Evolutionary conservation across 2,329 filamentous ascomycete species (phyloP).

Genomic region (Fusarium temperatum): DNA sequence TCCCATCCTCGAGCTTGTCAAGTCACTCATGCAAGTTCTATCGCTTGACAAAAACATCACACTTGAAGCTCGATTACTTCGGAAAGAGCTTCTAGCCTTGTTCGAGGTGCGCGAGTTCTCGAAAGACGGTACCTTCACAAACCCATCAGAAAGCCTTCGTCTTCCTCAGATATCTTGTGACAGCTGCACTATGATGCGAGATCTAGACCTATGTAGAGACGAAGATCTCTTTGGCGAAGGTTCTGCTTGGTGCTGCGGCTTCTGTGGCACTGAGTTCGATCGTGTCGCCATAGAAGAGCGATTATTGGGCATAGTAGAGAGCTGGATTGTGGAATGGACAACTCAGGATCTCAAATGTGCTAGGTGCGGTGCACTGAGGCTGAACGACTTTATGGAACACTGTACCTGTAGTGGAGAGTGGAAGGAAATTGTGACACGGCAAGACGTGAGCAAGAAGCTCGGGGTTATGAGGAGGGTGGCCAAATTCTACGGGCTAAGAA

Average conservation of each 20-base stretch:
- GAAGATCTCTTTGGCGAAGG: constrained; percentile 71
- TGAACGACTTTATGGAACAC: constrained; percentile 97
- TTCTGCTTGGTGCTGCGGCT: constrained; percentile 77
- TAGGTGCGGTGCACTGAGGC: constrained; percentile 74
- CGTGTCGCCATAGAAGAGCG: constrained; percentile 85
- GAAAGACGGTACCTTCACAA: constrained; percentile 84
- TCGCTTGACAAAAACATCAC: constrained; percentile 90
- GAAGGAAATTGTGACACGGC: constrained; percentile 74
- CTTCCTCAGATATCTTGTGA: constrained; percentile 84
- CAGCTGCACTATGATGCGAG: constrained; percentile 87
- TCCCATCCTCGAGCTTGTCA: constrained; percentile 89
- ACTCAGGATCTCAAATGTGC: constrained; percentile 89
- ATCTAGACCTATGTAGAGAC: constrained; percentile 93
- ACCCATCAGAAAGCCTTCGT: constrained; percentile 80
- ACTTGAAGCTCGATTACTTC: constrained; percentile 85
- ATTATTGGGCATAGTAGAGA: constrained; percentile 80
- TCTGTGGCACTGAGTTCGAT: constrained; percentile 80
- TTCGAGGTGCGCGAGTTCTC: constrained; percentile 97
- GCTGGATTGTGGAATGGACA: constrained; percentile 79
- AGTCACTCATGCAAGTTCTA: constrained; percentile 90
- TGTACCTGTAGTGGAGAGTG: constrained; percentile 92
- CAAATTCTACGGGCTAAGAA: constrained; percentile 79
- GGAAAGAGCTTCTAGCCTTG: constrained; percentile 86
- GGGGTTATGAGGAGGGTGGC: constrained; percentile 79
- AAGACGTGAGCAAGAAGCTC: constrained; percentile 71